phyloP scores from a whole-genome alignment of 768 basidiomycete species.

The Boletus coccyginus region DNA sequence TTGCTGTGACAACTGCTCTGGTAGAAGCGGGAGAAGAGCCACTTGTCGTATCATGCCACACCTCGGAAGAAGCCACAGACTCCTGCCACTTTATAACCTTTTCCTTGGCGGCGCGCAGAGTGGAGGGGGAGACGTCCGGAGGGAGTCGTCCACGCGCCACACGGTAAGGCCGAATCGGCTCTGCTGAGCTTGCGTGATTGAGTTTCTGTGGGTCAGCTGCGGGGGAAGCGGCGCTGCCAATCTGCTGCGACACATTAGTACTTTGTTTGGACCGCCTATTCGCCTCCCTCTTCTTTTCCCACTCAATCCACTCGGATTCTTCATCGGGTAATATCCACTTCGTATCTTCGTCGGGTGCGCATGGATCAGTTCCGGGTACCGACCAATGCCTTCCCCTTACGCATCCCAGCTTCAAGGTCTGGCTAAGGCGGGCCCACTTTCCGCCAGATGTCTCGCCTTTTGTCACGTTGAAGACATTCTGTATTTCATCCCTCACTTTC shows the following conservation, averaged over 20 bases:
- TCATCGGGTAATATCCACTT: conserved; percentile 42
- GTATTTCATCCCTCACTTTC: conserved; percentile 34
- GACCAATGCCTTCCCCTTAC: conserved; percentile 36
- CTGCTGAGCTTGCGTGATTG: background rate
- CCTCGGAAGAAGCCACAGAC: conserved; percentile 20
- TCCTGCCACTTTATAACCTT: conserved; percentile 39
- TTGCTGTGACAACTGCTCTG: background rate
- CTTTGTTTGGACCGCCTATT: conserved; percentile 16
- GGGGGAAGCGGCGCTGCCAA: background rate
- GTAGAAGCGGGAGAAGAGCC: conserved; percentile 2
- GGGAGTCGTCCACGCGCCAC: conserved; percentile 1
- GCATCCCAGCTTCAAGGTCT: conserved; percentile 39
- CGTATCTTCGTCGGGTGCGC: conserved; percentile 20
- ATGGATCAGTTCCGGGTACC: conserved; percentile 22
- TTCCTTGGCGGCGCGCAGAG: conserved; percentile 29
- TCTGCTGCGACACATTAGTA: conserved; percentile 12
- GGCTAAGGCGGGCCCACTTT: conserved; percentile 45
- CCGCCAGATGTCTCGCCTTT: conserved; percentile 41
- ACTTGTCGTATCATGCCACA: conserved; percentile 5
- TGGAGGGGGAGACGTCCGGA: conserved; percentile 24
- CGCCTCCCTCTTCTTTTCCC: conserved; percentile 36
- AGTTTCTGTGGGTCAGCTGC: conserved; percentile 6
- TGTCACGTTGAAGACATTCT: conserved; percentile 34
- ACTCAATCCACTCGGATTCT: conserved; percentile 49
- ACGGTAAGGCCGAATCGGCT: background rate